Conservation (phyloP, 148 eudicot genomes). For the Tetragonia tetragonoides region DNA sequence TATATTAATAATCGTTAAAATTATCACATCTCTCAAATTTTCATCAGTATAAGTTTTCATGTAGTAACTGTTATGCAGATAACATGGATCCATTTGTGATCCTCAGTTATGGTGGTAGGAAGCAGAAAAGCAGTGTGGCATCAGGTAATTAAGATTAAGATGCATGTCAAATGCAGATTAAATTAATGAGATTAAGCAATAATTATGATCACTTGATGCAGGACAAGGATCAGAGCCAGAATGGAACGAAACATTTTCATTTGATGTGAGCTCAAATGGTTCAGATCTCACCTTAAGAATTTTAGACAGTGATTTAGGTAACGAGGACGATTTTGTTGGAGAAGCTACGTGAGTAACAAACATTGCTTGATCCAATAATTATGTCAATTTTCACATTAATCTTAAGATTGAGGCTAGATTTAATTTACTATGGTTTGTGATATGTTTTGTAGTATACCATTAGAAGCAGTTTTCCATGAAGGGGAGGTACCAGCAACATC, state of each 20-base stretch:
- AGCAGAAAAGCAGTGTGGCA: conserved; percentile 22
- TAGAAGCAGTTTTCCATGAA: conserved; percentile 39
- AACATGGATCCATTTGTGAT: conserved; percentile 26
- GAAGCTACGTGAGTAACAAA: conserved; percentile 12
- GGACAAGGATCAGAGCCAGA: conserved; percentile 24
- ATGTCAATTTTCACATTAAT: too few relatives aligned
- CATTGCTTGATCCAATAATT: too few relatives aligned
- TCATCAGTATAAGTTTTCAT: too few relatives aligned
- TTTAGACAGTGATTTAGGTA: conserved; percentile 19
- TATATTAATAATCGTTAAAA: too few relatives aligned
- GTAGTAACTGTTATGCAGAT: not conserved
- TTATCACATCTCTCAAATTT: too few relatives aligned
- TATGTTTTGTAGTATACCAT: conserved; percentile 35
- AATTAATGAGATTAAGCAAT: too few relatives aligned
- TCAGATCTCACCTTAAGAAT: conserved; percentile 12
- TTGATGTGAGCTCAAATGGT: conserved; percentile 11
- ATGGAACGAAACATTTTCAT: conserved; percentile 17
- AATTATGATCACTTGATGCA: not conserved
- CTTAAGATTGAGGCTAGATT: too few relatives aligned
- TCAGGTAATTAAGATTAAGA: conserved; percentile 14
- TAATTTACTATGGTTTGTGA: too few relatives aligned
- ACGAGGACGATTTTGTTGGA: conserved; percentile 21
- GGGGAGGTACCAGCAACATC: conserved; percentile 34
- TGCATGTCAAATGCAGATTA: not conserved
- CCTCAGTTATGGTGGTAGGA: conserved; percentile 10